Conservation (phyloP, 2,329 filamentous ascomycete species). For the Cucurbitaria berberidis region DNA sequence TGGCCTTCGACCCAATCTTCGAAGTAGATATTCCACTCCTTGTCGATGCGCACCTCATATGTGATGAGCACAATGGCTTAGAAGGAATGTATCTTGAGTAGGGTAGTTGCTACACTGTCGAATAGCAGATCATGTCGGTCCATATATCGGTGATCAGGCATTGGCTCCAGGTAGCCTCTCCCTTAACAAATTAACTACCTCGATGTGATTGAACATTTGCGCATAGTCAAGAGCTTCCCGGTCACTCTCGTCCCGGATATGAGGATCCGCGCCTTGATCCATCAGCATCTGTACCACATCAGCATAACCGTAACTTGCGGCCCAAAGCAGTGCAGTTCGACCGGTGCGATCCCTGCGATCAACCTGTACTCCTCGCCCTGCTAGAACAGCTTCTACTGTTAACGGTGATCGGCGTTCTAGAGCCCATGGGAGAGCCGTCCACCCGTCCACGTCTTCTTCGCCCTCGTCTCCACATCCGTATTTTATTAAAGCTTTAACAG, state of each 20-base stretch:
- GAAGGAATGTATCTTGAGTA: too few relatives aligned
- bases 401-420: slow-evolving; percentile 31
- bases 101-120: too few relatives aligned
- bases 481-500: slow-evolving; percentile 38
- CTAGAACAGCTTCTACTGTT: slow-evolving; percentile 40
- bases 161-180: too few relatives aligned
- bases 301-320: slow-evolving; percentile 44
- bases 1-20: slow-evolving; percentile 40
- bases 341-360: slow-evolving; percentile 38
- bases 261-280: not conserved
- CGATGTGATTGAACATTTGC: too few relatives aligned
- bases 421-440: slow-evolving; percentile 49
- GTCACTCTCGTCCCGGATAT: not conserved
- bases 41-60: slow-evolving; percentile 36
- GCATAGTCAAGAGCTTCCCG: too few relatives aligned
- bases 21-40: slow-evolving; percentile 27
- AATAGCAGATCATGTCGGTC: too few relatives aligned
- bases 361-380: slow-evolving; percentile 37
- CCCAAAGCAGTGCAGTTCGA: slow-evolving; percentile 44
- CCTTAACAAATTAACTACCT: too few relatives aligned
- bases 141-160: too few relatives aligned
- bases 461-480: slow-evolving; percentile 38
- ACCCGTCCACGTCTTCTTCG: slow-evolving; percentile 41
- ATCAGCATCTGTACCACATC: slow-evolving; percentile 26
- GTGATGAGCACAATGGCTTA: slow-evolving; percentile 35